Conservation (phyloP, 2,329 filamentous ascomycete species). For the Aaosphaeria pasadenensis region DNA sequence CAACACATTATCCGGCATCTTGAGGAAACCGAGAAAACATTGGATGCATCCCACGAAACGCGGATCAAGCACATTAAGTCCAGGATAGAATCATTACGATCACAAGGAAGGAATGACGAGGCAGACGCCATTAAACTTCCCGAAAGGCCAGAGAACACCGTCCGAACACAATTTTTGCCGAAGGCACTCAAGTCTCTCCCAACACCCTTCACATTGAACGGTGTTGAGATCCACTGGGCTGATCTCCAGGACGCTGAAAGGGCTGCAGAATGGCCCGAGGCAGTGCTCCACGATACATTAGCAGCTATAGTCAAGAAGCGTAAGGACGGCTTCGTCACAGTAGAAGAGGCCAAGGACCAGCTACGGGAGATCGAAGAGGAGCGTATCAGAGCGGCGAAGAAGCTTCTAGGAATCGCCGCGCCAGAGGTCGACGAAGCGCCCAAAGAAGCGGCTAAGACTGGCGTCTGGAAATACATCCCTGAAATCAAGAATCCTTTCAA, state of each 20-base stretch:
- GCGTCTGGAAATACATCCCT: conserved; percentile 12
- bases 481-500: conserved; percentile 15
- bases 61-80: neutral
- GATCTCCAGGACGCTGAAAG: conserved; percentile 32
- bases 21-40: neutral
- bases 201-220: conserved; percentile 21
- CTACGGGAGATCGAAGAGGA: conserved; percentile 1
- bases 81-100: neutral
- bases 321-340: neutral
- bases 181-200: conserved; percentile 3
- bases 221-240: conserved; percentile 30
- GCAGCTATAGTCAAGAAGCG: neutral
- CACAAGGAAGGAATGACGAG: neutral
- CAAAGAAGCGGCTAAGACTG: conserved; percentile 7
- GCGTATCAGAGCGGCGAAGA: neutral
- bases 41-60: neutral
- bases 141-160: neutral
- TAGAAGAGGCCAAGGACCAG: neutral
- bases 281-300: neutral
- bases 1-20: neutral
- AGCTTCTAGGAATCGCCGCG: neutral
- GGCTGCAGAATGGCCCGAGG: conserved; percentile 4
- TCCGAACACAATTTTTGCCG: neutral
- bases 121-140: neutral
- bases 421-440: neutral